These are phyloP conservation scores for Ambrosia artemisiifolia DNA, from an alignment of 129 eudicot genomes.

Conservation along the genomic window DNA sequence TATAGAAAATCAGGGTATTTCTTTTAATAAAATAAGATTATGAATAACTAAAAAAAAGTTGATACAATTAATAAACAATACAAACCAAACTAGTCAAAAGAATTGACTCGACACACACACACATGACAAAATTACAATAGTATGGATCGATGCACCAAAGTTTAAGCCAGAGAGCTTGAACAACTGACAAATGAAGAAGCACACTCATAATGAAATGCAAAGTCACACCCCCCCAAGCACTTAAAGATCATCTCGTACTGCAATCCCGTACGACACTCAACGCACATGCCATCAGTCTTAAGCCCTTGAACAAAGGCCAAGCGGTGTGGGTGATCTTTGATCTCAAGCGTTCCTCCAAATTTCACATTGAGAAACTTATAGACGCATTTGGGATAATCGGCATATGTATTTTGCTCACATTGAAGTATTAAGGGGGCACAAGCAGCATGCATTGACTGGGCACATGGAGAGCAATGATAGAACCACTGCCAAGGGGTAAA, in stretches of 20 bases:
- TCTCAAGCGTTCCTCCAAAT: slow-evolving; percentile 12
- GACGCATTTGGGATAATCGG: background rate
- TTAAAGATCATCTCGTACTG: slow-evolving; percentile 5
- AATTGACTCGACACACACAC: background rate
- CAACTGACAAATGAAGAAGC: background rate
- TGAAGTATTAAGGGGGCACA: slow-evolving; percentile 14
- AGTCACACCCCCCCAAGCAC: slow-evolving; percentile 3
- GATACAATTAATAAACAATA: no score
- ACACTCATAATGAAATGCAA: background rate
- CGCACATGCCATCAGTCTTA: background rate
- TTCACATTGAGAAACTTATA: slow-evolving; percentile 3
- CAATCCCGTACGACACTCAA: background rate
- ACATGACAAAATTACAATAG: background rate
- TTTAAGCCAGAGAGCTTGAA: background rate
- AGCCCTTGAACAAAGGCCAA: slow-evolving; percentile 3
- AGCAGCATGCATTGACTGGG: slow-evolving; percentile 6
- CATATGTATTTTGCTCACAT: background rate
- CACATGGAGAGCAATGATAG: slow-evolving; percentile 22
- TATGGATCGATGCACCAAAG: background rate
- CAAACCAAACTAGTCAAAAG: no score
- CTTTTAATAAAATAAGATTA: no score
- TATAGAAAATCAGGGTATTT: no score
- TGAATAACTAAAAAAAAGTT: no score
- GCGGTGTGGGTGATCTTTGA: background rate
- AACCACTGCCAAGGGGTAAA: slow-evolving; percentile 1